phyloP scores from a whole-genome alignment of 2,329 filamentous ascomycete species.

The Alternaria burnsii region DNA sequence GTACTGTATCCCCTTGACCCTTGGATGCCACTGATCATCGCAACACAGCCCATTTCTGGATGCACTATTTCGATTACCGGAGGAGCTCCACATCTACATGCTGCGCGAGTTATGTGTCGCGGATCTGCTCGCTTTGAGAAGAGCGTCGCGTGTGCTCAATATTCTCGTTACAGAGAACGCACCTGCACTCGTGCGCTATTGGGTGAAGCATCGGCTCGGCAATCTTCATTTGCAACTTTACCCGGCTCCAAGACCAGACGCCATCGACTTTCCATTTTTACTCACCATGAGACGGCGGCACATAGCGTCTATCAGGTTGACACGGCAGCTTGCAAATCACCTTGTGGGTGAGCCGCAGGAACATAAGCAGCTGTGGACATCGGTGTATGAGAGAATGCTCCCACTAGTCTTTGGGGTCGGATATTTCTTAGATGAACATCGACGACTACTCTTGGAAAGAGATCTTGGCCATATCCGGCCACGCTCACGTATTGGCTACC shows the following conservation, averaged over 20 bases:
- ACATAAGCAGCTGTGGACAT: constrained; percentile 45
- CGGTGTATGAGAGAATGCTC: constrained; percentile 49
- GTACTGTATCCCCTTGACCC: constrained; percentile 1
- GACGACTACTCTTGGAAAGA: constrained; percentile 40
- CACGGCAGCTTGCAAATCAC: constrained; percentile 44
- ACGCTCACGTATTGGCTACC: constrained; percentile 45
- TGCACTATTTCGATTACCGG: constrained; percentile 44
- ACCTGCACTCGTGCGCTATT: constrained; percentile 47
- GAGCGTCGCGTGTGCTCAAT: constrained; percentile 43
- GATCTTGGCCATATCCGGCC: constrained; percentile 47
- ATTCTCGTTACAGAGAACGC: constrained; percentile 44
- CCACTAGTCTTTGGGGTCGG: constrained; percentile 49
- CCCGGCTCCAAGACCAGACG: constrained; percentile 40
- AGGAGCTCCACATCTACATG: constrained; percentile 47
- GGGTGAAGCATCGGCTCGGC: constrained; percentile 45
- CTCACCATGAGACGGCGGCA: constrained; percentile 47
- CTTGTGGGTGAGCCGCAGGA: constrained; percentile 42
- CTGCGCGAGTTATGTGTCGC: constrained; percentile 46
- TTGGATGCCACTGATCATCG: constrained; percentile 10
- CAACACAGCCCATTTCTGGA: constrained; percentile 40
- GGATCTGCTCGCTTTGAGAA: constrained; percentile 44
- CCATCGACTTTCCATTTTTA: constrained; percentile 46
- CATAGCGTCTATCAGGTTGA: constrained; percentile 47
- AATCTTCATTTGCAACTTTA: constrained; percentile 47
- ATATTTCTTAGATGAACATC: constrained; percentile 49